phyloP scores from a whole-genome alignment of 805 yeast species.

The Candida xiaguanensis region DNA sequence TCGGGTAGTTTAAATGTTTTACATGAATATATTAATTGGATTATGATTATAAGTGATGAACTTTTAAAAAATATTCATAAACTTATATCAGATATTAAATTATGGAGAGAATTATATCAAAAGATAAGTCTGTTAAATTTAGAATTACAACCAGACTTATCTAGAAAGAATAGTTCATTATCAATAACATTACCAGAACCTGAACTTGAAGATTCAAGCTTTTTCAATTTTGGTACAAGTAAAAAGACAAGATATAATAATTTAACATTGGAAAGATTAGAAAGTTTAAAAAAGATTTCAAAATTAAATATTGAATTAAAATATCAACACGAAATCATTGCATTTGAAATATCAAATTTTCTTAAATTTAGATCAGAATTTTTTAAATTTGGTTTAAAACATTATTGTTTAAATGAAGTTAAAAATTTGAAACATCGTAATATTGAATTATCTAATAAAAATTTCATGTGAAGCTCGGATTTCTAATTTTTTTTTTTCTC shows the following conservation, averaged over 20 bases:
- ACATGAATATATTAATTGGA: conserved; percentile 9
- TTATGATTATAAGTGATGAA: conserved; percentile 10
- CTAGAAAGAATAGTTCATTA: conserved; percentile 16
- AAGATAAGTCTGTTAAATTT: conserved; percentile 23
- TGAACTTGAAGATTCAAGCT: conserved; percentile 18
- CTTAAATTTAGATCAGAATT: conserved; percentile 47
- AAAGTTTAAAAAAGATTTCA: conserved; percentile 39
- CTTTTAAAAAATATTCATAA: conserved; percentile 21
- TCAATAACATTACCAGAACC: conserved; percentile 11
- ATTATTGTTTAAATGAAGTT: conserved; percentile 16
- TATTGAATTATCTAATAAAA: no score
- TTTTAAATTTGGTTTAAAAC: conserved; percentile 33
- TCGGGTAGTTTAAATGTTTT: not conserved
- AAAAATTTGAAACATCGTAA: conserved; percentile 8
- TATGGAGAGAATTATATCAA: conserved; percentile 29
- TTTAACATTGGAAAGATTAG: conserved; percentile 36
- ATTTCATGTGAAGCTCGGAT: not conserved
- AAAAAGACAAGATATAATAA: conserved; percentile 47
- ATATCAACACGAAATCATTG: conserved; percentile 55
- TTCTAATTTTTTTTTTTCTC: not conserved
- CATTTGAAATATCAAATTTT: conserved; percentile 60
- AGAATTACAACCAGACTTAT: conserved; percentile 20
- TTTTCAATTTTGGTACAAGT: conserved; percentile 44
- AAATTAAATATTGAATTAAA: conserved; percentile 46
- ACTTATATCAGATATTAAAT: conserved; percentile 20